Base-by-base conservation (phyloP, 2,329 filamentous ascomycete genomes). In the Xylariaceae sp. region DNA sequence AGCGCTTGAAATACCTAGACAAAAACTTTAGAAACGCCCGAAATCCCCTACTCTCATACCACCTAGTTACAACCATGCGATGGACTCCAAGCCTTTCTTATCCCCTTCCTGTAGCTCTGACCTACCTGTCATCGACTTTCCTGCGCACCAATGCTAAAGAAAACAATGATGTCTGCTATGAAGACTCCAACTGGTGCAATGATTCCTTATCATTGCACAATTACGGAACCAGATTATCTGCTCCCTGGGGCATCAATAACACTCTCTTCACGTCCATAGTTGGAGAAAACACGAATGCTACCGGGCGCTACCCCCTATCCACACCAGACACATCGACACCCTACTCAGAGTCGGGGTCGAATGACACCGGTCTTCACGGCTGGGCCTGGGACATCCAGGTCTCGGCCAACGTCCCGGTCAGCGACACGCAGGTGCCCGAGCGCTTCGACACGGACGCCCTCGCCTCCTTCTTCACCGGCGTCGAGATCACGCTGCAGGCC, bases 401-500 rank as follows among this genome's bases (percentile, higher is more conserved):
- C 24, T 30, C 26, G 18, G 39, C 39, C 34, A 33, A 41, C 26
- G 36, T 41, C 16, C 39, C 39, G 22, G 19, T 41, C 39, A 41
- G 15, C 34, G 13, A 36, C 16, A 36, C 33, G 13, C 30, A 36
- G 12, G 7, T 15, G 13, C 4, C 13, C 15, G n/a, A 34, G 28
- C n/a, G 15, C 9, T 19, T 24, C 19, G 9, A 18, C 17, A 15
- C 28, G 31, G 39, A 36, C 33, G 17, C 19, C 22, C 22, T 26
- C 22, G 22, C 22, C 6, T 26, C 22, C 6, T 37, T 36, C 26
- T 41, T 41, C 33, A 41, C 39, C 15, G 39, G 33, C 32, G 34
- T 15, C 24, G 22, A 41, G 33, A 31, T 41, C 17, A 31, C 17
- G 8, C 33, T 41, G 11, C 17, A 37, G 6, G 15, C 34, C 9